Conservation (phyloP, 345 rosid genomes). For the Salix brachista region DNA sequence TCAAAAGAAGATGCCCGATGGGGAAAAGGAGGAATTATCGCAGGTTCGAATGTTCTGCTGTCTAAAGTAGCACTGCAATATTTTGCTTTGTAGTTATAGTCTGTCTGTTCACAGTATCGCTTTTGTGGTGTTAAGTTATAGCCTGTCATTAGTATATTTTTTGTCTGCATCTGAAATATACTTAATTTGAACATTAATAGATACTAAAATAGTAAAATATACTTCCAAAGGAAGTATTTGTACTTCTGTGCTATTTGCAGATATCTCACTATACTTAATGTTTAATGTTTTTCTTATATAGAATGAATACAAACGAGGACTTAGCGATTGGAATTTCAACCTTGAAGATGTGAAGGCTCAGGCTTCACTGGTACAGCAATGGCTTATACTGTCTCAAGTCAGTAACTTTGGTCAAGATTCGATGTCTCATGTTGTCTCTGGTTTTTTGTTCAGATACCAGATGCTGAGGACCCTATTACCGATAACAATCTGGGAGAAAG, state of each 20-base stretch:
- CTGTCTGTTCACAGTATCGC: not conserved
- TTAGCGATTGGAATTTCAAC: slow-evolving; percentile 96
- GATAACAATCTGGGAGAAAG: slow-evolving; percentile 54
- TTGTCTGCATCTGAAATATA: not conserved
- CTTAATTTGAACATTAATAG: not conserved
- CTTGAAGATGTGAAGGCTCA: slow-evolving; percentile 98
- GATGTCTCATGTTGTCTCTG: not conserved
- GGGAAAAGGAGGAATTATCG: slow-evolving; percentile 85
- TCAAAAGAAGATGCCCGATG: slow-evolving; percentile 97
- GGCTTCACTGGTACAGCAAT: slow-evolving; percentile 76
- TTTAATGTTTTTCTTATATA: slow-evolving; percentile 26
- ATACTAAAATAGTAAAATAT: slow-evolving; percentile 2
- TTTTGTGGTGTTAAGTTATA: not conserved
- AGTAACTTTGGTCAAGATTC: not conserved
- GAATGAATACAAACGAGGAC: slow-evolving; percentile 98
- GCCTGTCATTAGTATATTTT: not conserved
- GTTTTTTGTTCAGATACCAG: slow-evolving; percentile 68
- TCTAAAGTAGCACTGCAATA: not conserved
- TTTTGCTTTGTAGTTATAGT: not conserved
- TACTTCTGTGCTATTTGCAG: not conserved
- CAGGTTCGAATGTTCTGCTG: slow-evolving; percentile 47
- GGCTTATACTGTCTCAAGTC: not conserved
- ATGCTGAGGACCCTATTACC: slow-evolving; percentile 50
- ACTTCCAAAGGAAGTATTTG: not conserved
- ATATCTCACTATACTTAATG: not conserved